Evolutionary conservation across 202 grass and related monocot genomes (phyloP).

Genomic region (Elaeis oleifera): DNA sequence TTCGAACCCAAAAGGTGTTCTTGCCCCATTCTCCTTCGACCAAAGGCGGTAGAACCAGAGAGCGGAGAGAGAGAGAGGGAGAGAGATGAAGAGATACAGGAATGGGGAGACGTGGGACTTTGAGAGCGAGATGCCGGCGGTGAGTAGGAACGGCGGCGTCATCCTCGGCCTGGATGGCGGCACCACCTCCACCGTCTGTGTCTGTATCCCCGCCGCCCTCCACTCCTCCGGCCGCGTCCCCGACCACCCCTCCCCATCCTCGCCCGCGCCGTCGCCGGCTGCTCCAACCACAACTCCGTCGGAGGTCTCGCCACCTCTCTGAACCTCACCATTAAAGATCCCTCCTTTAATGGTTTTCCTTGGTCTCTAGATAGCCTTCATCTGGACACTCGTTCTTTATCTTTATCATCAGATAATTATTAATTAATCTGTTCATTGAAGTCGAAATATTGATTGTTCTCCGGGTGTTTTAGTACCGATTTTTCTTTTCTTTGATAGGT

Average conservation of each 20-base stretch:
- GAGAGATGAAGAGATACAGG: slow-evolving; percentile 41
- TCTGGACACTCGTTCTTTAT: no score
- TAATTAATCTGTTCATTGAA: no score
- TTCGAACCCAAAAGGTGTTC: no score
- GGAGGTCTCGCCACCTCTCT: slow-evolving; percentile 42
- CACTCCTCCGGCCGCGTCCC: slow-evolving; percentile 24
- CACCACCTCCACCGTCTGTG: slow-evolving; percentile 92
- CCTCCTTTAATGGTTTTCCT: no score
- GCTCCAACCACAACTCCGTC: slow-evolving; percentile 94
- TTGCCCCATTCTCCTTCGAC: no score
- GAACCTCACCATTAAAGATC: no score
- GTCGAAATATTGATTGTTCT: no score
- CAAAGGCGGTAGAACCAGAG: no score
- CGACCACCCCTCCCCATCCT: slow-evolving; percentile 40
- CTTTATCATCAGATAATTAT: no score
- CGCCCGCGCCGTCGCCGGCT: slow-evolving; percentile 67
- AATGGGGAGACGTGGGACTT: slow-evolving; percentile 37
- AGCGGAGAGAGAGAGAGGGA: not conserved
- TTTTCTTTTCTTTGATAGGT: no score
- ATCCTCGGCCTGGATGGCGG: slow-evolving; percentile 91
- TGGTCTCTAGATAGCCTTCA: no score
- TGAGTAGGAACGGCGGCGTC: slow-evolving; percentile 28
- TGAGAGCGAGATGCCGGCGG: slow-evolving; percentile 26
- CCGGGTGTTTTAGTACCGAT: no score
- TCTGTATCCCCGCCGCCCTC: slow-evolving; percentile 68